Base-by-base conservation (phyloP, 2,329 filamentous ascomycete genomes). In the Phaeophleospora eucalypticola region DNA sequence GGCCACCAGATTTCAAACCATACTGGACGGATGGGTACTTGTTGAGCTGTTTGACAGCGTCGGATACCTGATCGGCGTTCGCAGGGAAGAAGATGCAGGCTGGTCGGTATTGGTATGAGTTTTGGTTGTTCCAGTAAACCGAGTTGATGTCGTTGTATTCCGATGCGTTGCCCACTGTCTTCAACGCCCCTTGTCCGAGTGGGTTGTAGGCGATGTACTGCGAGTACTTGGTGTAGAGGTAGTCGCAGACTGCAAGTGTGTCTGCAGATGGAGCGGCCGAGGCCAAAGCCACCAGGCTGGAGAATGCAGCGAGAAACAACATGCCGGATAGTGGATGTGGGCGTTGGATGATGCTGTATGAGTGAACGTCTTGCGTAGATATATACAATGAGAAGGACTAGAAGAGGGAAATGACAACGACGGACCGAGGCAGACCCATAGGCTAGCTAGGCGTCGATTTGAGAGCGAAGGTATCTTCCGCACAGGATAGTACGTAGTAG, bases 1-100 rank as follows among this genome's bases (percentile, higher is more conserved):
- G 72, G 0, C 72, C 72, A 6, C 76, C 77, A 8, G 72, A 70
- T 59, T 76, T 72, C 63, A 81, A 70, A 17, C 78, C 80, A 38
- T 83, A 78, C 4, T 76, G 63, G 45, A 74, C 75, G 32, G 70
- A 66, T 35, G 71, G 71, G 27, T 71, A 62, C 6, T 68, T 69
- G 16, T 66, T 68, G 10, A 82, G 68, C 21, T 75, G 67, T 19
- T 68, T 70, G 38, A 83, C 68, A n/a, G 79, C 70, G 8, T 69
- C 67, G 0, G 77, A 69, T 32, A 82, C 76, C 56, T 82, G 76
- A 14, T 71, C 63, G 0, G 71, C 66, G 27, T 68, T 76, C 10
- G 66, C 66, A 2, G 77, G 76, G 35, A 69, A 68, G 38, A 76
- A 65, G 10, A 52, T 49, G 45, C 56, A 58, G 12, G 54, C 54